Conservation (phyloP, 345 rosid genomes). For the Eucalyptus regnans region DNA sequence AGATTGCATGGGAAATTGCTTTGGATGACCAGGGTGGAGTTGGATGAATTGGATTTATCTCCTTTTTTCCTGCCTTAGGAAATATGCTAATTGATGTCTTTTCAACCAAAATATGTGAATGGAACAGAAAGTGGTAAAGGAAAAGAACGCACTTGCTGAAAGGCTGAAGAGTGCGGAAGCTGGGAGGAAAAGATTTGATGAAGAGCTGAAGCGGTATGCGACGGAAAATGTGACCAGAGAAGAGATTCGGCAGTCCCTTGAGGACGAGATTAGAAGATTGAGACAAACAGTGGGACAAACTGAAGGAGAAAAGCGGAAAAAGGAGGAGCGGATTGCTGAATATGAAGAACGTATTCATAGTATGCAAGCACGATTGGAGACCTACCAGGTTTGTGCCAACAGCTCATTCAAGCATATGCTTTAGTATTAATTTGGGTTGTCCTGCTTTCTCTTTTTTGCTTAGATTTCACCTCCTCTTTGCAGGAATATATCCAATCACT, state of each 20-base stretch:
- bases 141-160: conserved; percentile 88
- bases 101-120: neutral
- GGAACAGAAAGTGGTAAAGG: conserved; percentile 83
- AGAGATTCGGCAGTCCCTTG: conserved; percentile 81
- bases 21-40: neutral
- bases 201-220: conserved; percentile 73
- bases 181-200: conserved; percentile 89
- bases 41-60: neutral
- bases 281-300: conserved; percentile 88
- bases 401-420: neutral
- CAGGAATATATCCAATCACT: conserved; percentile 87
- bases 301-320: conserved; percentile 89
- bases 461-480: neutral
- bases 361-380: conserved; percentile 83
- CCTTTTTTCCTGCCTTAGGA: neutral
- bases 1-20: neutral
- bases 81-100: neutral
- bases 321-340: conserved; percentile 84
- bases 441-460: neutral
- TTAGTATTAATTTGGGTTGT: neutral
- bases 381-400: conserved; percentile 62
- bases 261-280: conserved; percentile 77
- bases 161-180: conserved; percentile 81
- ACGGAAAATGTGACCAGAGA: conserved; percentile 80
- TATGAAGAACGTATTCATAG: conserved; percentile 91